A percentile compares a stretch with the other conserved stretches of the same genome.
Conservation (phyloP, 2,329 filamentous ascomycete species). For the Corniculantispora saksenae region DNA sequence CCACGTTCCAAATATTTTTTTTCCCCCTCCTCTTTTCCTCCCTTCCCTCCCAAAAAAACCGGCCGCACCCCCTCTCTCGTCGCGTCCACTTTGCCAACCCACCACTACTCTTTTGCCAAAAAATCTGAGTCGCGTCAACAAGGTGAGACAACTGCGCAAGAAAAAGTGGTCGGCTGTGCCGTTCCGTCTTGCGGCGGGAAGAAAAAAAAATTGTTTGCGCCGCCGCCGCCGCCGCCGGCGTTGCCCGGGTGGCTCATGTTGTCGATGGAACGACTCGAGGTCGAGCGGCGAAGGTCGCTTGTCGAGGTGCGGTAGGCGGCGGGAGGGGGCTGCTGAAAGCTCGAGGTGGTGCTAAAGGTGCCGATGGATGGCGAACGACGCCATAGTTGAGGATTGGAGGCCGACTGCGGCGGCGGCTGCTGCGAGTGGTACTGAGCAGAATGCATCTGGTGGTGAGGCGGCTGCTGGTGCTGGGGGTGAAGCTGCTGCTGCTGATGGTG, state of each 20-base stretch:
- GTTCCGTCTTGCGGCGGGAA: no score
- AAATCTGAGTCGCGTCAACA: constrained; percentile 3
- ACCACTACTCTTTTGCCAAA: no score
- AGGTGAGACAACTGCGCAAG: not conserved
- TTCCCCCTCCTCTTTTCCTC: not conserved
- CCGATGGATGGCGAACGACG: constrained; percentile 66
- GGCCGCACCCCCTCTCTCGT: no score
- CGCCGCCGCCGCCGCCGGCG: constrained; percentile 44
- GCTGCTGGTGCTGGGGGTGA: not conserved
- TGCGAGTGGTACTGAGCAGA: constrained; percentile 28
- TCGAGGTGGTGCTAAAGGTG: constrained; percentile 71
- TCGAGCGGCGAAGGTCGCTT: constrained; percentile 70
- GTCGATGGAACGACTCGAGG: constrained; percentile 73
- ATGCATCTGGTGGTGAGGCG: constrained; percentile 13
- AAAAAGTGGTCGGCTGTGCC: not conserved
- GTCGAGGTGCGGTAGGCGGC: constrained; percentile 58
- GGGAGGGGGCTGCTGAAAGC: constrained; percentile 60
- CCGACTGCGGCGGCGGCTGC: constrained; percentile 35
- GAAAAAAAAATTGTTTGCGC: no score
- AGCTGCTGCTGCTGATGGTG: constrained; percentile 10
- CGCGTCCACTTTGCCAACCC: no score
- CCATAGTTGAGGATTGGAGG: constrained; percentile 38
- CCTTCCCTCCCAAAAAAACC: no score
- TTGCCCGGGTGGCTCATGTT: constrained; percentile 31
- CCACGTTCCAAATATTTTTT: no score